A percentile compares a stretch with the other conserved stretches of the same genome.
These are phyloP conservation scores for Chenopodium album DNA, from an alignment of 148 eudicot genomes.

Conservation along the genomic window DNA sequence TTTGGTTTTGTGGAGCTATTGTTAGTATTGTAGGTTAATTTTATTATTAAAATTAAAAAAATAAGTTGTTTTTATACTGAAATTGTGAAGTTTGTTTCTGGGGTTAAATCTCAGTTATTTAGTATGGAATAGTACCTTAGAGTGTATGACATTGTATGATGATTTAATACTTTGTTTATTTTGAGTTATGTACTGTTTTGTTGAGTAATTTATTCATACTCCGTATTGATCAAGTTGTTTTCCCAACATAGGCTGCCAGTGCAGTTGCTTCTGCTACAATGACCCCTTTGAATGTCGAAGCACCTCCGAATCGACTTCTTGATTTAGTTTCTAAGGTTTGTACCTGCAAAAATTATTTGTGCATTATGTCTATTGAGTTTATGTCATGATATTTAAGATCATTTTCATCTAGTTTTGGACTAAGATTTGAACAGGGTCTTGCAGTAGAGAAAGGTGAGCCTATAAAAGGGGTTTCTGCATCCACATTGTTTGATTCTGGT, in stretches of 20 bases:
- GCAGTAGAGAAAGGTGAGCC: conserved; percentile 90
- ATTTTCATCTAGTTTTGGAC: conserved; percentile 5
- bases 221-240: neutral
- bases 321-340: conserved; percentile 86
- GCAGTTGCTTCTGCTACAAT: conserved; percentile 89
- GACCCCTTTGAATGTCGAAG: conserved; percentile 76
- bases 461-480: conserved; percentile 60
- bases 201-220: neutral
- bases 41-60: neutral
- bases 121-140: neutral
- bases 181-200: neutral
- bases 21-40: neutral
- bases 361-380: neutral
- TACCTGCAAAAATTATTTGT: neutral
- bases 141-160: neutral
- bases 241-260: conserved; percentile 57
- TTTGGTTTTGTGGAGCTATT: neutral
- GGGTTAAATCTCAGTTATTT: neutral
- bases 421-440: conserved; percentile 77
- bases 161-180: neutral
- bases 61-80: neutral
- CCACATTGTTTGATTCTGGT: conserved; percentile 46
- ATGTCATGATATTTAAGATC: neutral
- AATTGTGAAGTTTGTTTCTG: too few species aligned
- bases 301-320: conserved; percentile 69